These are phyloP conservation scores for Artemisia annua DNA, from an alignment of 129 eudicot genomes.

Conservation along the genomic window DNA sequence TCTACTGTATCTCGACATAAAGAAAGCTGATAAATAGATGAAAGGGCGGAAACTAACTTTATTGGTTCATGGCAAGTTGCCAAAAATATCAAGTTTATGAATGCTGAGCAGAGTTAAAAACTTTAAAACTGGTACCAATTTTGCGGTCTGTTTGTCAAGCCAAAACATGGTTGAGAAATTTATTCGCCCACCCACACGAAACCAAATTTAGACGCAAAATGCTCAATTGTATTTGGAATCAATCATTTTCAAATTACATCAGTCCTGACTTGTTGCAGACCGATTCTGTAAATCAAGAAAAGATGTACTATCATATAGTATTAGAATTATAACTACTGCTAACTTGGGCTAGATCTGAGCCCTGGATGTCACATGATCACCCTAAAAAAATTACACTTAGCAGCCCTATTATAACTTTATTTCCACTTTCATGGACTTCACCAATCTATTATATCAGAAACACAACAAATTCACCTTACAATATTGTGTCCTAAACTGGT, in stretches of 20 bases:
- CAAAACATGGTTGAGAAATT: too few species aligned
- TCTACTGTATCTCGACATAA: too few species aligned
- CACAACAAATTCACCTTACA: conserved; percentile 26
- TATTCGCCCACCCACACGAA: neutral
- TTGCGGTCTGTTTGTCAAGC: too few species aligned
- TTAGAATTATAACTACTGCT: neutral
- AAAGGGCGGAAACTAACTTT: too few species aligned
- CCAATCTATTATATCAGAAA: conserved; percentile 17
- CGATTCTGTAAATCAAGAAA: neutral
- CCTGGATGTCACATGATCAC: neutral
- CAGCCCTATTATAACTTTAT: conserved; percentile 9
- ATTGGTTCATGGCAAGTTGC: too few species aligned
- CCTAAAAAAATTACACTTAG: neutral
- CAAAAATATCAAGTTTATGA: too few species aligned
- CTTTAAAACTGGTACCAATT: too few species aligned
- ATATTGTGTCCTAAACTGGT: conserved; percentile 24
- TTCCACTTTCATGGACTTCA: neutral
- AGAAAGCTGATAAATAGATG: too few species aligned
- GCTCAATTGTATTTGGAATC: neutral
- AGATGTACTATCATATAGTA: neutral
- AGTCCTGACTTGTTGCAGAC: neutral
- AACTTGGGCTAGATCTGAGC: neutral
- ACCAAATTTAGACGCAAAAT: neutral
- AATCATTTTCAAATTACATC: neutral
- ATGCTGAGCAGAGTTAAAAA: too few species aligned